Conservation (phyloP, 1,139 yeast species). For the Saccharomyces hybrid region DNA sequence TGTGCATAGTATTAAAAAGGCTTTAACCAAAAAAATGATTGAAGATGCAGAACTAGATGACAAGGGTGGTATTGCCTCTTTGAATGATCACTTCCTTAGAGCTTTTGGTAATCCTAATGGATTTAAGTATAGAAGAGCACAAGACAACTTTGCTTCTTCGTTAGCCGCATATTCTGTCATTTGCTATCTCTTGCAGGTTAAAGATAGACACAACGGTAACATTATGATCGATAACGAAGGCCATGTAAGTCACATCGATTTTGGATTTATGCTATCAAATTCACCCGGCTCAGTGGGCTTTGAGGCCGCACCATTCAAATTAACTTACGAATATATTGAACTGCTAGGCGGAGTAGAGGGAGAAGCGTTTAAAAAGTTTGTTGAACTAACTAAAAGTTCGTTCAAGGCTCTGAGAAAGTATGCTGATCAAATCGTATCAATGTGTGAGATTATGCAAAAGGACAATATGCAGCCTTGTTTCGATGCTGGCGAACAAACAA, state of each 20-base stretch:
- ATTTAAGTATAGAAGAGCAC: constrained; percentile 56
- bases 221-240: constrained; percentile 92
- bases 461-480: constrained; percentile 89
- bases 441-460: constrained; percentile 89
- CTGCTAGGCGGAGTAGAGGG: constrained; percentile 72
- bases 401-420: constrained; percentile 65
- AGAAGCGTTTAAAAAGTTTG: constrained; percentile 50
- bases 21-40: constrained; percentile 68
- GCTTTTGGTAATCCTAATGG: constrained; percentile 59
- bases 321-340: constrained; percentile 82
- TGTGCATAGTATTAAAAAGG: constrained; percentile 87
- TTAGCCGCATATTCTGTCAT: constrained; percentile 84
- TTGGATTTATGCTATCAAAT: constrained; percentile 85
- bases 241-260: constrained; percentile 90
- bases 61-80: constrained; percentile 59
- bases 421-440: constrained; percentile 61
- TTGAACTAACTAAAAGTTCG: constrained; percentile 55
- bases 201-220: constrained; percentile 95
- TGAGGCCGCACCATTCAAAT: constrained; percentile 93
- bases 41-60: constrained; percentile 45
- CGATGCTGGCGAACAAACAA: constrained; percentile 76
- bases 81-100: constrained; percentile 67
- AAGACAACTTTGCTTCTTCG: constrained; percentile 73
- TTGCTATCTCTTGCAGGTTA: constrained; percentile 81
- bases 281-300: constrained; percentile 95